Base-by-base conservation (phyloP, 2,329 filamentous ascomycete species). In the Hypoxylon sp. region DNA sequence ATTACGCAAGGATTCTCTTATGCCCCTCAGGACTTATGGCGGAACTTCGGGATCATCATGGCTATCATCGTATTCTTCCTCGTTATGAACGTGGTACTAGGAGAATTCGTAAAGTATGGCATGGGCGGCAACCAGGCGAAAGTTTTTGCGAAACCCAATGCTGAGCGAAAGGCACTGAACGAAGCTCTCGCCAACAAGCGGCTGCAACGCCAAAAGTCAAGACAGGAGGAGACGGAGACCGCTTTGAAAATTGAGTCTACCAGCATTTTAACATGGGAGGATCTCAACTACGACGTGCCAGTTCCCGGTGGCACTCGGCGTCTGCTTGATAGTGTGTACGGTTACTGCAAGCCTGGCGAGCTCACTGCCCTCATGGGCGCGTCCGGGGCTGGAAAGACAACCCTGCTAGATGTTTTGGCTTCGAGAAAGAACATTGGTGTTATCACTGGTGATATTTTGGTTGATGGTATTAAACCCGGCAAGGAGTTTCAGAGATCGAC, bases 351-450 rank as follows among this genome's bases (percentile, higher is more conserved):
- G 67, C 92, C 92, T 1, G 92, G 92, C 34, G 87, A 90, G 71
- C 83, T 95, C 8, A 94, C 91, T 2, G 91, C 92, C 2, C 81
- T 96, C 1, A 94, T 96, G 91, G 92, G 92, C 39, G 89, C 90
- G 5, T 93, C 91, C 4, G 91, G 91, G n/a, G 93, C 93, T 3
- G 93, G 93, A 51, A 97, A 97, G 80, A 96, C 93, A 0, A 96
- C 93, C 0, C 81, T 96, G 0, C 82, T 97, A 2, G 92, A 97
- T 73, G 91, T 95, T 0, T 81, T 96, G 34, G 86, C 86, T 0
- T 77, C 82, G 0, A 81, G 87, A 37, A 88, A 88, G 79, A 88
- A 87, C 70, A 87, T 89, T 59, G 87, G 87, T 69, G 85, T 88
- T 1, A 86, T 89, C 39, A 71, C 75, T 0, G 87, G 87, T 39